Conservation (phyloP, 1,284 basidiomycete genomes). For the Ceratobasidium sp. region DNA sequence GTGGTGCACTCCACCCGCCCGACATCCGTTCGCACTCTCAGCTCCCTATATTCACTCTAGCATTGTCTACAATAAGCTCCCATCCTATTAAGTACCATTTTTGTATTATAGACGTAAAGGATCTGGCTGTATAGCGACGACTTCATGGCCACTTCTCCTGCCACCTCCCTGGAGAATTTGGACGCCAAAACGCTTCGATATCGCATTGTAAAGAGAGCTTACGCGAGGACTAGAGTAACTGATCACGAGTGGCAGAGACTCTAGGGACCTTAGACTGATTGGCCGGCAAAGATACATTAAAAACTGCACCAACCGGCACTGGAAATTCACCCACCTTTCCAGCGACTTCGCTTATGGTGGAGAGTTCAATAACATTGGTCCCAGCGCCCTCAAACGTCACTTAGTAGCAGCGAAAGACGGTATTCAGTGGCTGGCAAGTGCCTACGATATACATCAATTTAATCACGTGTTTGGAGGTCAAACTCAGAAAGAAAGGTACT, state of each 20-base stretch:
- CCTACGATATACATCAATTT: background rate
- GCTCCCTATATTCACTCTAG: background rate
- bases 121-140: too few species aligned
- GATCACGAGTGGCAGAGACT: too few species aligned
- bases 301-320: background rate
- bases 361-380: background rate
- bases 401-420: background rate
- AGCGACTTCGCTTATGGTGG: background rate
- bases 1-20: background rate
- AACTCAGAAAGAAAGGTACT: too few species aligned
- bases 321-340: background rate
- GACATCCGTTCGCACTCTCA: background rate
- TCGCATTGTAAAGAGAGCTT: background rate
- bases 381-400: background rate
- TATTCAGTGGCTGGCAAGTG: background rate
- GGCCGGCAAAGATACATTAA: background rate
- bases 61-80: background rate
- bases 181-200: background rate
- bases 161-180: background rate
- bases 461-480: too few species aligned
- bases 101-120: too few species aligned
- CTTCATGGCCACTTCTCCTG: background rate
- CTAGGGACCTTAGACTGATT: background rate
- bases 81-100: background rate
- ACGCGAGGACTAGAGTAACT: background rate